Evolutionary conservation across 192 early-diverging fungal genomes (phyloP), one percentile per base, ranked within the genome.

Genomic region (Pilobolus umbonatus): DNA sequence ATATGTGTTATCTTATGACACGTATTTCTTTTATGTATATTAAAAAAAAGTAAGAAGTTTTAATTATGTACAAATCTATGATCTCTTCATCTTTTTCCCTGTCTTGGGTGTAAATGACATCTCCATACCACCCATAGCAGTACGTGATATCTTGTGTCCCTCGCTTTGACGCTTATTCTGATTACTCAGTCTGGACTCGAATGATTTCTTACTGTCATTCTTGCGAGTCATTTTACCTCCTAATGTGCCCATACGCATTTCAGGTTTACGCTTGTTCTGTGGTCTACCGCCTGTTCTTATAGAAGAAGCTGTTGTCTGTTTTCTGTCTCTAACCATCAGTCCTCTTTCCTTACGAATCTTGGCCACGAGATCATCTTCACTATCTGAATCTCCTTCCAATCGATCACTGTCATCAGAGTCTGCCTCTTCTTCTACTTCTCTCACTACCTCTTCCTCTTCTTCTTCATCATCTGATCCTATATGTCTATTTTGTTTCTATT

Each of bases 101-200:
- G 42, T 46, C 35, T 72, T 60, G 22, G 64, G 48, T 54, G 68
- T 75, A 57, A 75, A 75, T 17, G 65, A 42, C 74, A 75, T 75
- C 56, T 72, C 66, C 74, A 75, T 75, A 30, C 66, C 69, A 40
- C 74, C 70, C 58, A 69, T 65, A 42, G 55, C 60, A 44, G 58
- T 64, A 38, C 65, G 38, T 38, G 68, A 64, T n/a, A 71, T 39
- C 26, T 63, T 58, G n/a, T 71, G 62, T 10, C 63, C 62, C 8
- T 64, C 55, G 30, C 44, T 56, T 19, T 42, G 40, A 30, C 54
- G 50, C 24, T 35, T 40, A 22, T 38, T 42, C 17, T 55, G 47
- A 5, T 56, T 32, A 15, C 56, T 59, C 14, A 71, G 25, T 8
- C 68, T 56, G 11, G 51, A 26, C 30, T 53, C 68, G 52, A 71